phyloP scores from a whole-genome alignment of 108 stramenopile species.

The Skeletonema tropicum region DNA sequence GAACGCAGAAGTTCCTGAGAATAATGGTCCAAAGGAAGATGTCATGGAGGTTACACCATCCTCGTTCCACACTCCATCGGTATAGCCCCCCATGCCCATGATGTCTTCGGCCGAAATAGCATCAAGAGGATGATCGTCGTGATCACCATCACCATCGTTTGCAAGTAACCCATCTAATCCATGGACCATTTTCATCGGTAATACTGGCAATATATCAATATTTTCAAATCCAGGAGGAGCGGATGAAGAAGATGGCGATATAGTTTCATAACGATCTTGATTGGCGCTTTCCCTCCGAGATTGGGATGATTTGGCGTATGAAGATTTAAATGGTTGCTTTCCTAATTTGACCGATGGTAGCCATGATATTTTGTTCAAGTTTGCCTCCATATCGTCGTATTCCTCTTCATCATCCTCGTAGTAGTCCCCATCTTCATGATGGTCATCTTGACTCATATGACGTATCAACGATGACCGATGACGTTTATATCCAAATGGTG shows the following conservation, averaged over 20 bases:
- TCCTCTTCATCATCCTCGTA: slow-evolving; percentile 24
- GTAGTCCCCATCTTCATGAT: neutral
- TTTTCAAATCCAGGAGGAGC: slow-evolving; percentile 7
- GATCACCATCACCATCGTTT: neutral
- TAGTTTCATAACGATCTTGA: slow-evolving; percentile 1
- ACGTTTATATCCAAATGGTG: neutral
- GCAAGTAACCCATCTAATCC: slow-evolving; percentile 12
- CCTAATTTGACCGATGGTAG: slow-evolving; percentile 31
- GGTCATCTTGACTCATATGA: neutral
- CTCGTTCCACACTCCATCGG: slow-evolving; percentile 22
- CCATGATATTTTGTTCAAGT: slow-evolving; percentile 35
- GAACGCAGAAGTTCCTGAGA: slow-evolving; percentile 28
- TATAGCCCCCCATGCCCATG: neutral
- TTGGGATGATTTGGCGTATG: neutral
- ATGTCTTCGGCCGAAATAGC: neutral
- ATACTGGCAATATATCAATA: slow-evolving; percentile 24
- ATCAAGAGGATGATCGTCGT: neutral
- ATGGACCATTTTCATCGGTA: slow-evolving; percentile 40
- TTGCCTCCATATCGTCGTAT: slow-evolving; percentile 12
- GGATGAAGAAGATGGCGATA: neutral
- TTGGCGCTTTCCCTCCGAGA: slow-evolving; percentile 15
- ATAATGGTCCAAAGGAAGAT: slow-evolving; percentile 10
- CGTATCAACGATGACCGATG: neutral
- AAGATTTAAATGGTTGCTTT: slow-evolving; percentile 6
- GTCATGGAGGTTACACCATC: slow-evolving; percentile 6